Conservation (phyloP, 2,329 filamentous ascomycete species). For the Teratosphaeria pseudoeucalypti region DNA sequence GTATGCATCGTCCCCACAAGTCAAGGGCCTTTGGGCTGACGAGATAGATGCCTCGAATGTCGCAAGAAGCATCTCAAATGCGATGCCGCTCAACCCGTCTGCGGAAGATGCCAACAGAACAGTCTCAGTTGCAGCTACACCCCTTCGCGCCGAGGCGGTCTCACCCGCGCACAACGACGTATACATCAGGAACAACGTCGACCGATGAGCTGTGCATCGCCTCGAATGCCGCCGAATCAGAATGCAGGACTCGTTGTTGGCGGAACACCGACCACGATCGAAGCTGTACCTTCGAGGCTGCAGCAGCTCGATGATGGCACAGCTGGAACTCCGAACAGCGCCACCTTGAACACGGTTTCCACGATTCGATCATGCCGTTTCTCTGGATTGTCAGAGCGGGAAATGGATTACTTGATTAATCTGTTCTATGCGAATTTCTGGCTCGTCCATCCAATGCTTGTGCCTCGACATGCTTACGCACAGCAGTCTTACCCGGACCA, state of each 20-base stretch:
- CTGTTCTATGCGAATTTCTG: conserved; percentile 49
- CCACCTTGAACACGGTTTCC: not conserved
- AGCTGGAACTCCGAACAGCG: not conserved
- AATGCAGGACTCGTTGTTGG: not conserved
- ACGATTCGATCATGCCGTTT: not conserved
- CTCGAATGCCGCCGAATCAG: not conserved
- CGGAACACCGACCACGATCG: not conserved
- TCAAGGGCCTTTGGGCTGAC: not conserved
- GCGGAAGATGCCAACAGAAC: not conserved
- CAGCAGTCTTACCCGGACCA: conserved; percentile 34
- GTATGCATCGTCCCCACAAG: not conserved
- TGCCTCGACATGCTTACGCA: conserved; percentile 36
- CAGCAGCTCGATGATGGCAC: not conserved
- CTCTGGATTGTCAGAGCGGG: not conserved
- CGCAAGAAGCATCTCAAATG: conserved; percentile 3
- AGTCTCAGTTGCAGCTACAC: conserved; percentile 1
- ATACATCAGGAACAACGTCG: not conserved
- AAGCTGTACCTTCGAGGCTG: not conserved
- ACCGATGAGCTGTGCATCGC: not conserved
- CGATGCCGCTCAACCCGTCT: not conserved
- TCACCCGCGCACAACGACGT: not conserved
- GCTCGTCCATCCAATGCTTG: conserved; percentile 45
- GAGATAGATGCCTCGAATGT: conserved; percentile 1
- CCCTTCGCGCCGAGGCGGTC: not conserved
- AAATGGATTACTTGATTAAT: conserved; percentile 36